A percentile compares a stretch with the other conserved stretches of the same genome.
These are phyloP conservation scores for Sporothrix schenckii DNA, from an alignment of 2,329 filamentous ascomycete genomes.

Conservation along the genomic window DNA sequence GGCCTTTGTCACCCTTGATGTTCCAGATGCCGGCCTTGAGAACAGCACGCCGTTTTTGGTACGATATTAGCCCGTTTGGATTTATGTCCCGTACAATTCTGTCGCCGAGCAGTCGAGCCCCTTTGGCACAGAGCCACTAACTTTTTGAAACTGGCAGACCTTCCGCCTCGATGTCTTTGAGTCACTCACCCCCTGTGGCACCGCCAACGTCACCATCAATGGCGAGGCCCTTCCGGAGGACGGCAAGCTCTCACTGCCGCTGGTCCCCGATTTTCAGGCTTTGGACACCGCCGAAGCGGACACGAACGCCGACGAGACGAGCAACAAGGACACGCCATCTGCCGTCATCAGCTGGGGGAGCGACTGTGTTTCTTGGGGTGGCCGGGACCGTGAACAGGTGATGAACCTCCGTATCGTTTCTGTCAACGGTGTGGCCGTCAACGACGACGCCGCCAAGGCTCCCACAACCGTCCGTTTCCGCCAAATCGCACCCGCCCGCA, in stretches of 20 bases:
- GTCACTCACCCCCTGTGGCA: slow-evolving; percentile 51
- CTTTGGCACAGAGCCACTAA: background rate
- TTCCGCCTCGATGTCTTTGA: slow-evolving; percentile 52
- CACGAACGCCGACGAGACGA: slow-evolving; percentile 3
- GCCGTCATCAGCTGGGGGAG: slow-evolving; percentile 54
- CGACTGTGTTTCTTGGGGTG: slow-evolving; percentile 49
- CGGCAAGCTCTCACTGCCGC: slow-evolving; percentile 49
- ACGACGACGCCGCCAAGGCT: slow-evolving; percentile 40
- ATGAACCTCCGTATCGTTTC: slow-evolving; percentile 50
- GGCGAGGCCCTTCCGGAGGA: slow-evolving; percentile 49
- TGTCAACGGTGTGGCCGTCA: slow-evolving; percentile 48
- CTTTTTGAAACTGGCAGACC: slow-evolving; percentile 37
- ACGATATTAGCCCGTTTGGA: slow-evolving; percentile 13
- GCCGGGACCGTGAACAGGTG: slow-evolving; percentile 48
- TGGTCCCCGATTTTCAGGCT: slow-evolving; percentile 42
- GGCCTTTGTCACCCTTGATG: slow-evolving; percentile 39
- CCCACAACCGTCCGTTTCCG: slow-evolving; percentile 52
- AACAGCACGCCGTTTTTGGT: slow-evolving; percentile 38
- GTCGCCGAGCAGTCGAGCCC: background rate
- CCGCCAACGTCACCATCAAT: slow-evolving; percentile 53
- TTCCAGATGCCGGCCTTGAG: slow-evolving; percentile 34
- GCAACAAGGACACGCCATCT: slow-evolving; percentile 36
- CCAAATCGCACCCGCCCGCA: slow-evolving; percentile 49
- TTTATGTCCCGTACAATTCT: background rate
- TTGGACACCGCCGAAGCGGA: background rate